A percentile compares a stretch with the other conserved stretches of the same genome.
Conservation (phyloP, 1,284 basidiomycete genomes). For the Anthracocystis panici-leucophaei region DNA sequence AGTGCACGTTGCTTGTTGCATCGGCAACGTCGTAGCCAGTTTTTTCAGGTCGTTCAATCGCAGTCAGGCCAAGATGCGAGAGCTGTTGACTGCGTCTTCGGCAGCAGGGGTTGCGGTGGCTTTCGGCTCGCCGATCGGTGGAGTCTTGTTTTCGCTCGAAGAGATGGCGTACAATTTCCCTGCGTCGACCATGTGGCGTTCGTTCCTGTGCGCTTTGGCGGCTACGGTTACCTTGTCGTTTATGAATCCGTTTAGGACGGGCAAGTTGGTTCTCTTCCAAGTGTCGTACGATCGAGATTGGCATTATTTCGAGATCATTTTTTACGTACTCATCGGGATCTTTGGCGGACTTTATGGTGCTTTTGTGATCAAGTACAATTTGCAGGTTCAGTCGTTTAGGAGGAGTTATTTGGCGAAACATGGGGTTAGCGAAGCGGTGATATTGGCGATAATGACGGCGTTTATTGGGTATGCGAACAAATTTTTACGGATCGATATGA, state of each 20-base stretch:
- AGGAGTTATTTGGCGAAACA: conserved; percentile 86
- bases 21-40: conserved; percentile 87
- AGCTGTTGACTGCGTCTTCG: conserved; percentile 93
- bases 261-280: conserved; percentile 97
- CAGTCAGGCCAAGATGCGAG: conserved; percentile 95
- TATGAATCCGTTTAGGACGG: conserved; percentile 98
- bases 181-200: conserved; percentile 97
- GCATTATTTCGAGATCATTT: conserved; percentile 99
- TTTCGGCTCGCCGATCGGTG: conserved; percentile 96
- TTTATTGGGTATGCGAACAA: conserved; percentile 93
- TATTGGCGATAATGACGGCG: conserved; percentile 87
- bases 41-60: conserved; percentile 84
- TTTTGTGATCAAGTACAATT: conserved; percentile 95
- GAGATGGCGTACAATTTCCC: conserved; percentile 90
- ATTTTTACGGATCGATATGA: conserved; percentile 97
- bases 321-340: conserved; percentile 91
- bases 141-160: conserved; percentile 86
- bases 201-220: conserved; percentile 95
- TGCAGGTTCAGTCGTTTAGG: conserved; percentile 93
- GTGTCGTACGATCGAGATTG: conserved; percentile 97
- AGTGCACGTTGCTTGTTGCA: conserved; percentile 95
- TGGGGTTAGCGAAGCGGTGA: conserved; percentile 88
- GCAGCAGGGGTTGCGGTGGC: conserved; percentile 97
- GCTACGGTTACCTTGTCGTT: conserved; percentile 96
- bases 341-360: conserved; percentile 98